phyloP scores from a whole-genome alignment of 1,284 basidiomycete species.

The Ceraceosorus bombacis region DNA sequence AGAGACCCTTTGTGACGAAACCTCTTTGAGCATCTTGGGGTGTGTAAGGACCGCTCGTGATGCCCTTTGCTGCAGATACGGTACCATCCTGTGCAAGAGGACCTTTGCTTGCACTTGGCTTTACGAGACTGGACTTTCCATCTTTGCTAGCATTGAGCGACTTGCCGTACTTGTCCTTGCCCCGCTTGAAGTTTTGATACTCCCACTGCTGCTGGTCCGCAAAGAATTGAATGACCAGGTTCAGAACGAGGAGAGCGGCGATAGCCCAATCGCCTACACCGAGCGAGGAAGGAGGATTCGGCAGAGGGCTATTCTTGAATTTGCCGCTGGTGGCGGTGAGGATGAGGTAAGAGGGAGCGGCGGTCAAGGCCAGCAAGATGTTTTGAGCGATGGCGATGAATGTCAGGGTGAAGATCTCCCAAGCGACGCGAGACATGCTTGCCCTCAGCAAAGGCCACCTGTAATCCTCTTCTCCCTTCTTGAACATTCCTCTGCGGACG shows the following conservation, averaged over 20 bases:
- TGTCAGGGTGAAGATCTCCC: constrained; percentile 70
- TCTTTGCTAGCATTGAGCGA: constrained; percentile 19
- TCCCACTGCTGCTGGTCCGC: constrained; percentile 86
- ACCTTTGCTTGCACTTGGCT: constrained; percentile 12
- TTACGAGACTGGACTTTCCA: constrained; percentile 14
- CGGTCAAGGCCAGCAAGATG: constrained; percentile 61
- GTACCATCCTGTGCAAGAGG: constrained; percentile 3
- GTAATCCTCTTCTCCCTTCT: constrained; percentile 72
- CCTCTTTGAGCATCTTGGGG: constrained; percentile 63
- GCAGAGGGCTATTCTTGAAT: constrained; percentile 44
- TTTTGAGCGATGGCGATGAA: constrained; percentile 77
- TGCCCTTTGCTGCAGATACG: constrained; percentile 3
- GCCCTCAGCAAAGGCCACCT: constrained; percentile 73
- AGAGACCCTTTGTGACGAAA: constrained; percentile 75
- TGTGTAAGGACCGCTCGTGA: constrained; percentile 14
- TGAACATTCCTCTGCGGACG: constrained; percentile 73
- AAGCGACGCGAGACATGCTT: constrained; percentile 62
- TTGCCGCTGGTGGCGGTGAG: constrained; percentile 29
- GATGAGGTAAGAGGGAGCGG: constrained; percentile 56
- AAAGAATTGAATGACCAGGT: constrained; percentile 65
- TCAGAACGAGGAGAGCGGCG: constrained; percentile 57
- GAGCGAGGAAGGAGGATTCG: constrained; percentile 51
- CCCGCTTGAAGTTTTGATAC: constrained; percentile 69
- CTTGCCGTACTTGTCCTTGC: constrained; percentile 21
- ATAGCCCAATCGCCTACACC: constrained; percentile 62